Evolutionary conservation across 2,329 filamentous ascomycete species (phyloP).

Genomic region (Plenodomus biglobosus): DNA sequence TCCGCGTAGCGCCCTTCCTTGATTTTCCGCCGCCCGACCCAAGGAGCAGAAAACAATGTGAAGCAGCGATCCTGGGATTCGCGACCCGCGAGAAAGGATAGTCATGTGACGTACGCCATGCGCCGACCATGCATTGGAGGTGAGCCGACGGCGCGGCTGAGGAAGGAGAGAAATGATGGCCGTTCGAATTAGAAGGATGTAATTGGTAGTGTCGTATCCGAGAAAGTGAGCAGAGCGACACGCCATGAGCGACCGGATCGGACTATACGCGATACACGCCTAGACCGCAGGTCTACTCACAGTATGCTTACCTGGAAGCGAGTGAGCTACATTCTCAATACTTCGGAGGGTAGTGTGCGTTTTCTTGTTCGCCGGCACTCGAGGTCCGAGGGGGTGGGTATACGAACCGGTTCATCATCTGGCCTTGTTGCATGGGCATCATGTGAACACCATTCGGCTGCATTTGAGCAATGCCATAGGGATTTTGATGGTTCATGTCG

Average conservation of each 20-base stretch:
- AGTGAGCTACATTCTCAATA: conserved; percentile 34
- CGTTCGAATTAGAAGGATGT: conserved; percentile 35
- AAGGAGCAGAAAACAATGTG: conserved; percentile 14
- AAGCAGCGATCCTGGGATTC: conserved; percentile 16
- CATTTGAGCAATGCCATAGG: conserved; percentile 52
- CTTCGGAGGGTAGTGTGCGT: conserved; percentile 28
- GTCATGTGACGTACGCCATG: conserved; percentile 34
- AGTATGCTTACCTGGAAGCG: conserved; percentile 32
- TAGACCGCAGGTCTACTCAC: conserved; percentile 19
- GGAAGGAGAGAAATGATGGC: conserved; percentile 25
- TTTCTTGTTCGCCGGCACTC: conserved; percentile 31
- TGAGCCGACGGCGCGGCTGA: conserved; percentile 22
- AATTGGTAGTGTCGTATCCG: conserved; percentile 14
- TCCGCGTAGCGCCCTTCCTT: conserved; percentile 16
- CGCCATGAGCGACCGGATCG: conserved; percentile 12
- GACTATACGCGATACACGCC: conserved; percentile 7
- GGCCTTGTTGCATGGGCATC: conserved; percentile 45
- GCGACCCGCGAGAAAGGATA: conserved; percentile 8
- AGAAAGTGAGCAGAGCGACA: conserved; percentile 7
- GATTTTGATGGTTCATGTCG: conserved; percentile 50
- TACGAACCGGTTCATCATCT: conserved; percentile 46
- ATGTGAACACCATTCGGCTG: conserved; percentile 47
- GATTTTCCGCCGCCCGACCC: conserved; percentile 9
- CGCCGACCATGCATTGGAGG: conserved; percentile 32
- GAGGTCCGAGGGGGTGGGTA: conserved; percentile 25